Evolutionary conservation across 192 early-diverging fungal genomes (phyloP), one percentile per base, ranked within the genome.

Genomic region (Backusella luteola): DNA sequence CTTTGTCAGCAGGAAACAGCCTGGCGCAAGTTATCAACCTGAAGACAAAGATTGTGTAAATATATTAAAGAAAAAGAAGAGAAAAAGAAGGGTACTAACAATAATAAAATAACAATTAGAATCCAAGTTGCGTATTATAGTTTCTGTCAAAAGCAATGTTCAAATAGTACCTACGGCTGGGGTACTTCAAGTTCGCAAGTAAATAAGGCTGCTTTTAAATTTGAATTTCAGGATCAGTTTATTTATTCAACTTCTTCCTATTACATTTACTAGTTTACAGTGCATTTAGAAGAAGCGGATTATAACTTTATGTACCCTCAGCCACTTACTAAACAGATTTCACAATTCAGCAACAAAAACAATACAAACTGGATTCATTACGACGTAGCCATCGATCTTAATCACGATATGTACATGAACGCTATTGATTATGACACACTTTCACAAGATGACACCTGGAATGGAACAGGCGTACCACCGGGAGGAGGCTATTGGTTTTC

Each of bases 291-390:
- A 21, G 36, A 74, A 49, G 77, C 74, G 11, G 81, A 83, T 36
- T 71, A 70, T 15, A 83, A 83, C 32, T 74, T 76, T 67, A 49
- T 79, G 15, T 79, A 83, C 49, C 81, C 81, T 5, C 81, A 83
- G 71, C 72, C 81, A 38, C 59, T 83, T 34, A 78, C 81, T 4
- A 83, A 79, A 69, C 81, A 83, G 29, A 34, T 83, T 11, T 36
- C 21, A 14, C 71, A 63, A 9, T 71, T 75, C 1, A 76, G 70
- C 34, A 71, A 34, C 26, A 73, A 69, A 29, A 75, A 63, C 15
- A 71, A 72, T 0, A 41, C 39, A 52, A 41, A 32, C 12, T 83
- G 81, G 81, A 39, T 74, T 12, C 41, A 67, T 4, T 67, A 63
- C 38, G 81, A 83, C 70, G 68, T 83, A 21, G 66, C 38, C 0